These are phyloP conservation scores for Tricholomella constricta DNA, from an alignment of 768 basidiomycete species.

Conservation along the genomic window DNA sequence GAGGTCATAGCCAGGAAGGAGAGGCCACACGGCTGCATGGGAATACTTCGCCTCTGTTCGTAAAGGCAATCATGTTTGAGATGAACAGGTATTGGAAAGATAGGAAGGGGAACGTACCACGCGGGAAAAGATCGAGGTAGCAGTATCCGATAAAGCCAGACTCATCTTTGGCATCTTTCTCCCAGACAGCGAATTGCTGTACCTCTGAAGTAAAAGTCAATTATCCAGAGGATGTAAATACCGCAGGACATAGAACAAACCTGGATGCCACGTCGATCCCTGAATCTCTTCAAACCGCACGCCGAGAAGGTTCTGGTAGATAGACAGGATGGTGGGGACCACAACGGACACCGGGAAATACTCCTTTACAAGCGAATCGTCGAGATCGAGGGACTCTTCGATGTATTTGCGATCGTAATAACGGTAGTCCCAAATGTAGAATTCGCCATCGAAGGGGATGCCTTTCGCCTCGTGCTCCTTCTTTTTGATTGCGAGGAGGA, in stretches of 20 bases:
- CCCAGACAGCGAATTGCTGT: constrained; percentile 85
- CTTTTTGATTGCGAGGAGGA: constrained; percentile 72
- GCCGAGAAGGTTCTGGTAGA: constrained; percentile 82
- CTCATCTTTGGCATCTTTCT: constrained; percentile 68
- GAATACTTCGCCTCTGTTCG: constrained; percentile 71
- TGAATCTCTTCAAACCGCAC: constrained; percentile 71
- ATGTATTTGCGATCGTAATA: constrained; percentile 69
- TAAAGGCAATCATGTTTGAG: no score
- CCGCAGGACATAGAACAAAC: constrained; percentile 34
- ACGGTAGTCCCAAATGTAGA: constrained; percentile 87
- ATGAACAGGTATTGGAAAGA: neutral
- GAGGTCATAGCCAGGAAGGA: constrained; percentile 65
- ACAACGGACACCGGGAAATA: constrained; percentile 88
- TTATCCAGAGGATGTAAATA: neutral
- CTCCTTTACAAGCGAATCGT: constrained; percentile 81
- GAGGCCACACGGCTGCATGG: constrained; percentile 85
- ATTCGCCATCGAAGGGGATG: constrained; percentile 66
- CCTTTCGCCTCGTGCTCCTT: constrained; percentile 66
- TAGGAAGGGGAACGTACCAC: constrained; percentile 46
- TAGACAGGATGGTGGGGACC: constrained; percentile 77
- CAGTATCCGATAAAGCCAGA: constrained; percentile 82
- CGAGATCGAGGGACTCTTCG: constrained; percentile 67
- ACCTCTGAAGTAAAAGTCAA: constrained; percentile 56
- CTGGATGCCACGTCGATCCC: constrained; percentile 77
- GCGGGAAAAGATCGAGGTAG: constrained; percentile 87